phyloP scores from a whole-genome alignment of 768 basidiomycete species.

The Suillus luteus region DNA sequence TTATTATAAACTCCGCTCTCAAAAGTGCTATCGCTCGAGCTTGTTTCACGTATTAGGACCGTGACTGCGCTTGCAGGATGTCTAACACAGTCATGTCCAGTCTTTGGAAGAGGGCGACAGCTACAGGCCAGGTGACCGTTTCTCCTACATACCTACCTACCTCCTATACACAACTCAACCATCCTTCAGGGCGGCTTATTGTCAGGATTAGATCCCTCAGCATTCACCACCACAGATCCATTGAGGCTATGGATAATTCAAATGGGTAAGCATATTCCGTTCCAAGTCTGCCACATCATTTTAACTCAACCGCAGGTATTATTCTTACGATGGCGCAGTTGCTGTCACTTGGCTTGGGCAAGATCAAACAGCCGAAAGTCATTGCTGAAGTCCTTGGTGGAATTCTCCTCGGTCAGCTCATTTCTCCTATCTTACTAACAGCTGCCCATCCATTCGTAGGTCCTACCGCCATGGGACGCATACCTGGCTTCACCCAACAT shows the following conservation, averaged over 20 bases:
- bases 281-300: slow-evolving; percentile 6
- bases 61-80: neutral
- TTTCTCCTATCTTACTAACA: slow-evolving; percentile 31
- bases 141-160: neutral
- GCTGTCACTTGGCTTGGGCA: slow-evolving; percentile 71
- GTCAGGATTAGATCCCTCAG: slow-evolving; percentile 71
- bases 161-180: neutral
- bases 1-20: slow-evolving; percentile 1
- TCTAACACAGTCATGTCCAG: neutral
- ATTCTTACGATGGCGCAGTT: slow-evolving; percentile 81
- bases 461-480: slow-evolving; percentile 69
- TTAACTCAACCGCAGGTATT: slow-evolving; percentile 49
- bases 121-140: neutral
- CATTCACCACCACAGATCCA: slow-evolving; percentile 67
- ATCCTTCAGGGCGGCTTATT: slow-evolving; percentile 67
- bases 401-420: slow-evolving; percentile 69
- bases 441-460: slow-evolving; percentile 33
- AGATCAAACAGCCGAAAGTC: slow-evolving; percentile 81
- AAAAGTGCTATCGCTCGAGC: too few species aligned
- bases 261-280: slow-evolving; percentile 54
- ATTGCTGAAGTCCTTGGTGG: slow-evolving; percentile 88
- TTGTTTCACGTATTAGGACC: neutral
- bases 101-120: neutral
- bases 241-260: slow-evolving; percentile 78
- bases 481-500: slow-evolving; percentile 84